Percentiles rank a stretch among this genome's conserved stretches.
Conservation (phyloP, 1,284 basidiomycete species). For the Leccinum pachyderme region DNA sequence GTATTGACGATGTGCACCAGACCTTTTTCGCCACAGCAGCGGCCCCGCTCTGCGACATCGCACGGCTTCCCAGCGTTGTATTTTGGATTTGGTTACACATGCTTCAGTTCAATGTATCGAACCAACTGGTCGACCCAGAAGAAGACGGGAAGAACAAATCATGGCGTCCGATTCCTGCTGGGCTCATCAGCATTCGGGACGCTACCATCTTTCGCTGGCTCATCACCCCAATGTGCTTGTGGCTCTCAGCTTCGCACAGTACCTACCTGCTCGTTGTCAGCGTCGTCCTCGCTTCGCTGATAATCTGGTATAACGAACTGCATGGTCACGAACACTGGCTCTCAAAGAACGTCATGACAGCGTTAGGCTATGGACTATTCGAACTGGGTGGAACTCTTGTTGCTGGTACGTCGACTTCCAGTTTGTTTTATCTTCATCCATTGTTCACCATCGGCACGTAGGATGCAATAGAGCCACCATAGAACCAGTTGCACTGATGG, state of each 20-base stretch:
- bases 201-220: constrained; percentile 40
- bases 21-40: constrained; percentile 37
- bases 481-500: constrained; percentile 28
- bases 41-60: constrained; percentile 30
- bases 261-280: constrained; percentile 33
- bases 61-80: constrained; percentile 27
- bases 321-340: constrained; percentile 32
- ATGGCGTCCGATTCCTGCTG: constrained; percentile 41
- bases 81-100: constrained; percentile 47
- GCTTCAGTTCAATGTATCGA: constrained; percentile 46
- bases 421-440: background rate
- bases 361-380: constrained; percentile 35
- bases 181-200: constrained; percentile 34
- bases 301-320: constrained; percentile 40
- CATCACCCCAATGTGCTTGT: constrained; percentile 35
- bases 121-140: constrained; percentile 39
- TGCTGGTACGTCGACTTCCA: constrained; percentile 19
- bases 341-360: constrained; percentile 34
- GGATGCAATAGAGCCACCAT: constrained; percentile 27
- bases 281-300: constrained; percentile 28
- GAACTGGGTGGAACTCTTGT: constrained; percentile 33
- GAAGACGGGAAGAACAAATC: constrained; percentile 44
- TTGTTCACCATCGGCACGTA: constrained; percentile 4
- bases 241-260: constrained; percentile 36
- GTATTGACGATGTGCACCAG: constrained; percentile 21